Evolutionary conservation across 23 red algal species (phyloP).

Genomic region (Chondrus crispus): DNA sequence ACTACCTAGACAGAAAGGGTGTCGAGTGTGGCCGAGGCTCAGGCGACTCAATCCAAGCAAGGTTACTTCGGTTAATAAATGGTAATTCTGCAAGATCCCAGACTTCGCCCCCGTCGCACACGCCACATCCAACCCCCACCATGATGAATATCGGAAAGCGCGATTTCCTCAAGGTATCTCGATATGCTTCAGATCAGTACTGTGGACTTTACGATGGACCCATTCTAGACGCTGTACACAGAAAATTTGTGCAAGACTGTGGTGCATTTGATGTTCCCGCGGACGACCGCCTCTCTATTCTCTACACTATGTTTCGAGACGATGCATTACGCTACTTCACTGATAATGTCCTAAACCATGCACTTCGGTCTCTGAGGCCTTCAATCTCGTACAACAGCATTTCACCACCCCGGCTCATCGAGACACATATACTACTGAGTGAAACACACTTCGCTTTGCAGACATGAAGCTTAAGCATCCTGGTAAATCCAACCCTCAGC

Average conservation of each 20-base stretch:
- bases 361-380: not conserved
- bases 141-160: too few species aligned
- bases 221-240: not conserved
- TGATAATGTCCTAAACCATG: not conserved
- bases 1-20: too few species aligned
- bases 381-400: not conserved
- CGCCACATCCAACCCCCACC: too few species aligned
- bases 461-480: not conserved
- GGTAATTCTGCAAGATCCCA: too few species aligned
- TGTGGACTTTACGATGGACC: not conserved
- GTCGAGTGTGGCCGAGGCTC: too few species aligned
- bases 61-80: too few species aligned
- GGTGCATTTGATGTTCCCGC: not conserved
- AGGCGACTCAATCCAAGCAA: too few species aligned
- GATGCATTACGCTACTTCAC: constrained; percentile 12
- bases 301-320: not conserved
- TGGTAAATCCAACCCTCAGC: not conserved
- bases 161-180: not conserved
- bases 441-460: not conserved
- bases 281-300: not conserved
- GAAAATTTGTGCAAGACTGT: not conserved
- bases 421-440: not conserved
- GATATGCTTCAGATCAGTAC: not conserved
- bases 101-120: too few species aligned
- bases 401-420: not conserved